Conservation (phyloP, 2,329 filamentous ascomycete genomes). For the Colletotrichum nymphaeae region DNA sequence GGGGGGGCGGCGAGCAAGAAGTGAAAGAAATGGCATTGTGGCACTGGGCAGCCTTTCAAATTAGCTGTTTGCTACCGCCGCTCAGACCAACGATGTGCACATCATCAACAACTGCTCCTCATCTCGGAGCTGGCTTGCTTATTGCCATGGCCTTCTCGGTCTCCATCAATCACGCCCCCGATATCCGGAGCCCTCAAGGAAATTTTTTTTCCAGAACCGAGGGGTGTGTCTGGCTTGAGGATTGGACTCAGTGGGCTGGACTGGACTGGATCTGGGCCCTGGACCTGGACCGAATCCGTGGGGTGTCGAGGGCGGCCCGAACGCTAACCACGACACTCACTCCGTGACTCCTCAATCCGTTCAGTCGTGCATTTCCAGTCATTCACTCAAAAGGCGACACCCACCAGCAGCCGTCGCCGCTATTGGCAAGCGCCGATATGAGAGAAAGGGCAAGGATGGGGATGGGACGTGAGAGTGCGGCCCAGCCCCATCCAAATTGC, state of each 20-base stretch:
- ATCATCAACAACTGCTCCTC: constrained; percentile 15
- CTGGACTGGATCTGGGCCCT: neutral
- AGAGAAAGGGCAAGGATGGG: neutral
- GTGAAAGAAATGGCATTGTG: neutral
- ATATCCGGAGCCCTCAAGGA: neutral
- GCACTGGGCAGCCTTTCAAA: neutral
- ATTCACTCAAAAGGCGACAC: neutral
- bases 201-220: neutral
- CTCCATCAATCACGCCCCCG: neutral
- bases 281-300: neutral
- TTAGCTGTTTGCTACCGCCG: neutral
- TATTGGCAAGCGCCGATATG: constrained; percentile 18
- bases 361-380: neutral
- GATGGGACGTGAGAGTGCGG: neutral
- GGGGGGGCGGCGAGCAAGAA: neutral
- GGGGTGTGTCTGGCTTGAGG: neutral
- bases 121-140: constrained; percentile 12
- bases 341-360: neutral
- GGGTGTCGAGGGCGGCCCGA: constrained; percentile 6
- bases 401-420: neutral
- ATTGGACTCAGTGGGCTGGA: neutral
- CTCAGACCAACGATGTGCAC: constrained; percentile 4
- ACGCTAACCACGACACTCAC: constrained; percentile 8
- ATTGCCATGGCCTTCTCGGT: neutral
- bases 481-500: constrained; percentile 2